Base-by-base conservation (phyloP, 176 grass and related monocot genomes). In the Carex parvula region DNA sequence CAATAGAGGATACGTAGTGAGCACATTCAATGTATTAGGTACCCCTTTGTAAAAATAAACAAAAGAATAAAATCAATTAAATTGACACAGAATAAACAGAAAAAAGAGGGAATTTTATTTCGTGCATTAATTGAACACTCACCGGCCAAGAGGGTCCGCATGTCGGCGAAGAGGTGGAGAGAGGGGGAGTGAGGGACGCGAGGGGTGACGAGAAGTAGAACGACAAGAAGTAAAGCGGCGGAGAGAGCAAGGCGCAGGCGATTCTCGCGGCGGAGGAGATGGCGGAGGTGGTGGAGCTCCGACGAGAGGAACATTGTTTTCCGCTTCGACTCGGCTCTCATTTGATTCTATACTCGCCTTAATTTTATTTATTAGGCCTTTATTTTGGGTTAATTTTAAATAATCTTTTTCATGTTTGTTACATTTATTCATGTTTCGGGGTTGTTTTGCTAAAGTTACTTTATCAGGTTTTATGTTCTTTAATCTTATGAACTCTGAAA, bases 91-190 rank as follows among this genome's bases (percentile, higher is more conserved):
- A 48, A 67, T 42, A 24, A 58, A 37, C 50, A 35, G 32, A 18
- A 37, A 60, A 52, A 14, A 1, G 57, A 44, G 26, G 32, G 3
- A 44, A 33, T 18, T 15, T 39, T 33, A 52, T 5, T 6, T 14
- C 16, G 48, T 17, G 2, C 16, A 6, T 9, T 37, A 3, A 37
- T 60, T 50, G 35, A 4, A 26, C 6, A 24, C 79, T 4, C 3
- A 90, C 88, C 88, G 9, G 80, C 59, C 48, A 99, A 78, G 81
- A 99, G 86, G 87, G 94, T 99, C 81, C 96, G 93, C 96, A 92
- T 95, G 81, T 99, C 96, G 59, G 96, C 96, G 91, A 99, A 99
- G 37, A 90, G 85, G 87, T 99, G 96, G 88, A 95, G 88, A 83
- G 91, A 89, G 3, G 88, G 93, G 33, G 92, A 88, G 88, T 91